phyloP scores from a whole-genome alignment of 2,329 filamentous ascomycete species.

The Tolypocladium tropicale region DNA sequence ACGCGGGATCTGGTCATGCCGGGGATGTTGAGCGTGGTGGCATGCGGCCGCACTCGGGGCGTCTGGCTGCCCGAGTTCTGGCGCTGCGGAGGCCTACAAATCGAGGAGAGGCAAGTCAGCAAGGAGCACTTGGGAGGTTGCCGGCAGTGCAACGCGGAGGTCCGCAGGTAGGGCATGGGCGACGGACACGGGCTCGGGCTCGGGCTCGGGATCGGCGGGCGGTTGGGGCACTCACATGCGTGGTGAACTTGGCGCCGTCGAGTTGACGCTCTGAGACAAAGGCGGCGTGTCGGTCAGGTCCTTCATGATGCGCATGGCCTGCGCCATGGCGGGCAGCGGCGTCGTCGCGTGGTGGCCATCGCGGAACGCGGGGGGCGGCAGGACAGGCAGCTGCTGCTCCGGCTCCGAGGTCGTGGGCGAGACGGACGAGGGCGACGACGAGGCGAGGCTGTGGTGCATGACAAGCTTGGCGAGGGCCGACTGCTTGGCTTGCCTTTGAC shows the following conservation, averaged over 20 bases:
- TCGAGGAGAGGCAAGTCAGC: not conserved
- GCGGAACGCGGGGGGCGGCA: conserved; percentile 21
- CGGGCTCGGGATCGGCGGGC: too few relatives aligned
- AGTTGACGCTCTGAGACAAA: conserved; percentile 45
- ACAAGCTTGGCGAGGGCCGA: conserved; percentile 32
- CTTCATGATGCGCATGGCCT: conserved; percentile 30
- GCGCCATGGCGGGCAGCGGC: conserved; percentile 27
- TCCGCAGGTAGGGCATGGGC: too few relatives aligned
- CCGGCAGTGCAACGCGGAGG: not conserved
- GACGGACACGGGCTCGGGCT: too few relatives aligned
- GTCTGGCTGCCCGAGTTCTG: conserved; percentile 70
- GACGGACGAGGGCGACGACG: conserved; percentile 14
- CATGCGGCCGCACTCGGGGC: conserved; percentile 68
- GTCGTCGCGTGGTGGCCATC: conserved; percentile 13
- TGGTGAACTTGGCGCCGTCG: conserved; percentile 48
- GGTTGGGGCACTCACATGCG: conserved; percentile 39
- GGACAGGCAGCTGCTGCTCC: conserved; percentile 21
- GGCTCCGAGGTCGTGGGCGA: conserved; percentile 19
- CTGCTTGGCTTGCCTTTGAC: conserved; percentile 27
- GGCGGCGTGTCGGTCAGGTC: conserved; percentile 42
- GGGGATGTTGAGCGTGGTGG: conserved; percentile 92
- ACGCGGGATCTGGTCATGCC: conserved; percentile 92
- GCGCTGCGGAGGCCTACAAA: conserved; percentile 51
- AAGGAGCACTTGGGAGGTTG: not conserved
- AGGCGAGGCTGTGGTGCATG: conserved; percentile 32